phyloP scores from a whole-genome alignment of 2,329 filamentous ascomycete species.

The Myriosclerotinia duriaeana region DNA sequence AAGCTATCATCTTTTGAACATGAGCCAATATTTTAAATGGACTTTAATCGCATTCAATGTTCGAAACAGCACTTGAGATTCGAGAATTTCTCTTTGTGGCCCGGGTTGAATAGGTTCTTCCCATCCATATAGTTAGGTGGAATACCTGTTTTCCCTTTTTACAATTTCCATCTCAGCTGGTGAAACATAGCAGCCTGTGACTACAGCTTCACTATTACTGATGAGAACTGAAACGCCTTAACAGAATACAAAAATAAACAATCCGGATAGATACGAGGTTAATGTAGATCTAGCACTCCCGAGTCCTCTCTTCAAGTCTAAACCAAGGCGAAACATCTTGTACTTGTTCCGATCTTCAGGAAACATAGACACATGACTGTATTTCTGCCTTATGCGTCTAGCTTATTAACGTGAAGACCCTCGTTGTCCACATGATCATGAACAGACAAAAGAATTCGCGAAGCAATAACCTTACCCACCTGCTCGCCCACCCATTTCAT shows the following conservation, averaged over 20 bases:
- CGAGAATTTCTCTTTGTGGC: background rate
- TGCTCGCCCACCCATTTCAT: no score
- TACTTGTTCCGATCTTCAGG: background rate
- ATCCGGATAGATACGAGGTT: background rate
- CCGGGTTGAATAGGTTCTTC: background rate
- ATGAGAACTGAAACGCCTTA: background rate
- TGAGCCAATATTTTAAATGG: background rate
- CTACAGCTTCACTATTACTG: background rate
- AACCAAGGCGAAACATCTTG: background rate
- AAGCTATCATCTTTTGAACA: background rate
- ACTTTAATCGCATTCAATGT: background rate
- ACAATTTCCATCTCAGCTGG: background rate
- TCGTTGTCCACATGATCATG: constrained; percentile 9
- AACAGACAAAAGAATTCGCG: constrained; percentile 5
- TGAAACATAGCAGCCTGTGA: background rate
- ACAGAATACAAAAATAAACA: background rate
- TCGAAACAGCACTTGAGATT: background rate
- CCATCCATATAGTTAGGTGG: background rate
- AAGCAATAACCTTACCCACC: background rate
- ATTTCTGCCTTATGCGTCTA: background rate
- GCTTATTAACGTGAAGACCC: background rate
- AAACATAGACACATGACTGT: background rate
- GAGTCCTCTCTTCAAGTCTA: background rate
- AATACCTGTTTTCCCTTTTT: no score
- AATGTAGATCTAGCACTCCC: background rate